Evolutionary conservation across 257 asterid species (phyloP).

Genomic region (Echites panduratus): DNA sequence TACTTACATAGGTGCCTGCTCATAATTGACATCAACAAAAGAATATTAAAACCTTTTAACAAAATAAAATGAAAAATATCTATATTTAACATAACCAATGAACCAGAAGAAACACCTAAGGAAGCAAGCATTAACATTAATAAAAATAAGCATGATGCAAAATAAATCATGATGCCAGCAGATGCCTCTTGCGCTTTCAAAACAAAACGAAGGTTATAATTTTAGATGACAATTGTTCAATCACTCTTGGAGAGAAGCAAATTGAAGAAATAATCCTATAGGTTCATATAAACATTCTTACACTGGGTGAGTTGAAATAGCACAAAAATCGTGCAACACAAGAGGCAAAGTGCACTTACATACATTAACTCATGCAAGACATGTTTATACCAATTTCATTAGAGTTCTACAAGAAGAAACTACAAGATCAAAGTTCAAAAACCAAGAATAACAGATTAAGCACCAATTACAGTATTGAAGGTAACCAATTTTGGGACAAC

Average conservation of each 20-base stretch:
- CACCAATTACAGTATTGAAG: constrained; percentile 14
- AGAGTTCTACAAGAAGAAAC: not conserved
- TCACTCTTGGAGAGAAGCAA: not conserved
- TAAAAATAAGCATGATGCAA: not conserved
- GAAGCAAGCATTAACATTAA: not conserved
- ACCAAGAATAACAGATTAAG: constrained; percentile 12
- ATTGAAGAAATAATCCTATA: not conserved
- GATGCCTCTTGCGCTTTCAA: not conserved
- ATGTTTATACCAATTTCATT: not conserved
- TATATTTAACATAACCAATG: not conserved
- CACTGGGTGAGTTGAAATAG: not conserved
- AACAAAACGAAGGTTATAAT: not conserved
- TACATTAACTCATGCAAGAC: not conserved
- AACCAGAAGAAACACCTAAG: not conserved
- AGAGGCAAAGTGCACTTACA: constrained; percentile 4
- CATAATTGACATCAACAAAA: not conserved
- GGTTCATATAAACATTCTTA: constrained; percentile 6
- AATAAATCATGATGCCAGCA: not conserved
- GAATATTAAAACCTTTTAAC: not conserved
- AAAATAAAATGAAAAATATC: not conserved
- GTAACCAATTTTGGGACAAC: constrained; percentile 6
- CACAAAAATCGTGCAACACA: constrained; percentile 8
- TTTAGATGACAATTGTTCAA: not conserved
- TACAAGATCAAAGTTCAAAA: not conserved
- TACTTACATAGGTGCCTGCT: not conserved